Conservation (phyloP, 2,329 filamentous ascomycete genomes). For the Aspergillus pseudotamarii region DNA sequence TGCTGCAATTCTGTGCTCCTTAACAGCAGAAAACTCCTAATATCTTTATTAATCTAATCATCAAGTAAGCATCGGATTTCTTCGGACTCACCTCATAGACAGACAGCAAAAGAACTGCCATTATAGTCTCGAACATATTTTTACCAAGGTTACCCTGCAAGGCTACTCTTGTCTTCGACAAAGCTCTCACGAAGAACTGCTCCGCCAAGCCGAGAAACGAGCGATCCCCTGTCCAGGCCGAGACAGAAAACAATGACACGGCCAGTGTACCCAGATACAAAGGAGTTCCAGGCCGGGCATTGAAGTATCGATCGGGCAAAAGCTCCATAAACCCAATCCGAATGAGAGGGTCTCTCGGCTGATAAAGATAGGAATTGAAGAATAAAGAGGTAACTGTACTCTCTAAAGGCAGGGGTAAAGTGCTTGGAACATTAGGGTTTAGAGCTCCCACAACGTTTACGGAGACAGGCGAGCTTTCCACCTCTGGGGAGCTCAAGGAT, state of each 20-base stretch:
- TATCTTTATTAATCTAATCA: neutral
- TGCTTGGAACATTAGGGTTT: constrained; percentile 13
- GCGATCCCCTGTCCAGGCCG: constrained; percentile 32
- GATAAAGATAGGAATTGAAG: constrained; percentile 34
- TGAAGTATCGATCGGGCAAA: constrained; percentile 26
- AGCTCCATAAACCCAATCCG: constrained; percentile 32
- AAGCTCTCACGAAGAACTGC: constrained; percentile 26
- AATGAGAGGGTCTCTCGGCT: constrained; percentile 29
- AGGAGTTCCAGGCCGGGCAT: constrained; percentile 23
- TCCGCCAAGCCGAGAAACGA: constrained; percentile 26
- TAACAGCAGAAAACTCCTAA: constrained; percentile 31
- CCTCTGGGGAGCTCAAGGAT: neutral
- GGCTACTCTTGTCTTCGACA: constrained; percentile 28
- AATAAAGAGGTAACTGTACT: constrained; percentile 31
- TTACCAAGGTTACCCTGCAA: constrained; percentile 22
- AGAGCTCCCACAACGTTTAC: neutral
- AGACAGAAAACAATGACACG: constrained; percentile 32
- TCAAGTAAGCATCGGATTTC: neutral
- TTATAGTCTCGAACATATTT: constrained; percentile 26
- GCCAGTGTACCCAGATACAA: constrained; percentile 28
- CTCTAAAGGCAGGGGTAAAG: constrained; percentile 27
- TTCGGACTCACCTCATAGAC: constrained; percentile 28
- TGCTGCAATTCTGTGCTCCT: constrained; percentile 23
- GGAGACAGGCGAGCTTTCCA: neutral
- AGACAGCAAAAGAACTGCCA: constrained; percentile 30